These are phyloP conservation scores for Eleusine coracana DNA, from an alignment of 176 grass and related monocot species.

Conservation along the genomic window DNA sequence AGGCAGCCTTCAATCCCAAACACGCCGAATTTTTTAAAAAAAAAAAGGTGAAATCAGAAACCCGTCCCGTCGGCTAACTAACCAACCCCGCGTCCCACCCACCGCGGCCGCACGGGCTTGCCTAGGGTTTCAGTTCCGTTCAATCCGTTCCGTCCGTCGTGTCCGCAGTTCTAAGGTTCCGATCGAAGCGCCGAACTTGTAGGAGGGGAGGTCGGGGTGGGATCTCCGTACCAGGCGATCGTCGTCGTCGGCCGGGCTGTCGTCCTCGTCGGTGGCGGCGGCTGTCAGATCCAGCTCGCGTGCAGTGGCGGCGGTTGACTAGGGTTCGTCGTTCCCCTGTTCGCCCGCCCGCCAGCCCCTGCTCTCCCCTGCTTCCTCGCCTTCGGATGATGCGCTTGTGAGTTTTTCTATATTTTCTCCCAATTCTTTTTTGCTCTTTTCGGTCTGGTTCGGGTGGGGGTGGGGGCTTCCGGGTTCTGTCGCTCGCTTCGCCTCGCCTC, in stretches of 20 bases:
- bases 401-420: not conserved
- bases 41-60: not conserved
- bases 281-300: slow-evolving; percentile 51
- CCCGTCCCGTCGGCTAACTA: slow-evolving; percentile 11
- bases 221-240: slow-evolving; percentile 74
- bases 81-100: slow-evolving; percentile 11
- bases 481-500: not conserved
- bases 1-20: slow-evolving; percentile 2
- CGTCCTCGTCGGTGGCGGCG: not conserved
- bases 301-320: slow-evolving; percentile 40
- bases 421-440: slow-evolving; percentile 16
- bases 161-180: slow-evolving; percentile 29
- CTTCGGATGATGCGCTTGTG: not conserved
- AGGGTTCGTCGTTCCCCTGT: slow-evolving; percentile 37
- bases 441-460: slow-evolving; percentile 14
- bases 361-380: not conserved
- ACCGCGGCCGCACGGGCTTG: not conserved
- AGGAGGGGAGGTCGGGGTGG: slow-evolving; percentile 18
- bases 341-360: not conserved
- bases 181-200: slow-evolving; percentile 18
- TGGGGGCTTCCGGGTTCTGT: not conserved
- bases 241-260: not conserved
- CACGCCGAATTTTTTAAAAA: not conserved
- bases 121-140: slow-evolving; percentile 42
- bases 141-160: slow-evolving; percentile 20